Conservation (phyloP, 2,329 filamentous ascomycete genomes). For the Dothidotthia symphoricarpi region DNA sequence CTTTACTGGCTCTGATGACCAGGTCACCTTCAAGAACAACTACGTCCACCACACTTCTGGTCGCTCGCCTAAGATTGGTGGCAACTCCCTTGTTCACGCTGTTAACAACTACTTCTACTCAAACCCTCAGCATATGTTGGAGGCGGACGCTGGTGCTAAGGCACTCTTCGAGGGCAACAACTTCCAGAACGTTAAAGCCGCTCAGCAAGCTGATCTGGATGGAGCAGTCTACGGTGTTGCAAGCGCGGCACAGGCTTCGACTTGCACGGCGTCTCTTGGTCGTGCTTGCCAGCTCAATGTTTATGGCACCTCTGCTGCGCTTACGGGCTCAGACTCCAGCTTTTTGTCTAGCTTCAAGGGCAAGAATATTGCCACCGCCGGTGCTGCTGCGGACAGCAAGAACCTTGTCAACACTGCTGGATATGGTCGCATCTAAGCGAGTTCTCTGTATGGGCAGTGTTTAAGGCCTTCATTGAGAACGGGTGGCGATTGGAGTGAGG, state of each 20-base stretch:
- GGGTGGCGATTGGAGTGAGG: no score
- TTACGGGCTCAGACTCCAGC: conserved; percentile 43
- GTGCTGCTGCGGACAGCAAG: conserved; percentile 64
- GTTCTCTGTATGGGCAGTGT: no score
- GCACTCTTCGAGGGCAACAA: conserved; percentile 59
- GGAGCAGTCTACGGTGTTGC: conserved; percentile 45
- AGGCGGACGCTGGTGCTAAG: conserved; percentile 41
- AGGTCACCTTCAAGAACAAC: conserved; percentile 58
- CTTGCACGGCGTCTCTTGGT: conserved; percentile 51
- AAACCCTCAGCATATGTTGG: conserved; percentile 59
- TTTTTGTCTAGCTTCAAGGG: conserved; percentile 55
- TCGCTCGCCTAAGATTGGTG: conserved; percentile 54
- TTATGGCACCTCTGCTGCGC: conserved; percentile 28
- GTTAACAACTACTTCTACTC: conserved; percentile 61
- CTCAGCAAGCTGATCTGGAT: conserved; percentile 43
- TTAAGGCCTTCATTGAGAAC: no score
- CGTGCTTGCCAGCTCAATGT: conserved; percentile 53
- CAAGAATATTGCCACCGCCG: conserved; percentile 53
- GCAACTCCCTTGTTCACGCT: conserved; percentile 56
- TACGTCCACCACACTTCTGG: conserved; percentile 58
- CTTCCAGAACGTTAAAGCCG: conserved; percentile 54
- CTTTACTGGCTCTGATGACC: conserved; percentile 53
- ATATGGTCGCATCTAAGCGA: conserved; percentile 24
- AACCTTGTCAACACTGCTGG: conserved; percentile 62
- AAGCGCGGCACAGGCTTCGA: conserved; percentile 36